Base-by-base conservation (phyloP, 1,284 basidiomycete genomes). In the Ceratobasidium sp. region DNA sequence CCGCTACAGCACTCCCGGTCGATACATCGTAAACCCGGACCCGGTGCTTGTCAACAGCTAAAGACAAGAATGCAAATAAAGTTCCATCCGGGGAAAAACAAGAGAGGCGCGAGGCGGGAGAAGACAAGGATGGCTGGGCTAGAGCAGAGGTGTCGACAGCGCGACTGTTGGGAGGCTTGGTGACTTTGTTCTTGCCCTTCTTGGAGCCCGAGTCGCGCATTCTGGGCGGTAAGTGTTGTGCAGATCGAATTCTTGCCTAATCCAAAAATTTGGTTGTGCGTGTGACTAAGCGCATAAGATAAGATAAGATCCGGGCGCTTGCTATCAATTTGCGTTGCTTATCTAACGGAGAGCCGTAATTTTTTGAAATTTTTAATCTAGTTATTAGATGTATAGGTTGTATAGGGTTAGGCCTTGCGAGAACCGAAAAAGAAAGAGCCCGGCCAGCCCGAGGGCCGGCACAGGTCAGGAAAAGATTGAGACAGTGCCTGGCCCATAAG, bases 41-140 rank as follows among this genome's bases (percentile, higher is more conserved):
- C 49, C 88, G 85, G 77, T 91, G 89, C 78, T 90, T 91, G 82
- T 92, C 89, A 60, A 91, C 83, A 5, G 89, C 85, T 23, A 90
- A 83, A 36, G 88, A 88, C 58, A 91, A 79, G 74, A 88, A 84
- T 1, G 88, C 88, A 78, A 91, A 90, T 64, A 87, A 81, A 60
- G 82, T 80, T 58, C 85, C 86, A 71, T 84, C 82, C 8, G 85
- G 84, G 16, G 89, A 90, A 78, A 91, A 92, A 9, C 87, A 83
- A 30, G 86, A 88, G 23, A 88, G 82, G 77, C 25, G 83, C 79
- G 23, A 84, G 78, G 69, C 81, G 78, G 25, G 84, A 82, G 23
- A 82, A 79, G 77, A 85, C 85, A 74, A 86, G 83, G 54, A 85
- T 83, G 83, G 86, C 75, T 89, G 87, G 7, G 87, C 86, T 74